Evolutionary conservation across 192 early-diverging fungal species (phyloP).

Genomic region (Podila minutissima): DNA sequence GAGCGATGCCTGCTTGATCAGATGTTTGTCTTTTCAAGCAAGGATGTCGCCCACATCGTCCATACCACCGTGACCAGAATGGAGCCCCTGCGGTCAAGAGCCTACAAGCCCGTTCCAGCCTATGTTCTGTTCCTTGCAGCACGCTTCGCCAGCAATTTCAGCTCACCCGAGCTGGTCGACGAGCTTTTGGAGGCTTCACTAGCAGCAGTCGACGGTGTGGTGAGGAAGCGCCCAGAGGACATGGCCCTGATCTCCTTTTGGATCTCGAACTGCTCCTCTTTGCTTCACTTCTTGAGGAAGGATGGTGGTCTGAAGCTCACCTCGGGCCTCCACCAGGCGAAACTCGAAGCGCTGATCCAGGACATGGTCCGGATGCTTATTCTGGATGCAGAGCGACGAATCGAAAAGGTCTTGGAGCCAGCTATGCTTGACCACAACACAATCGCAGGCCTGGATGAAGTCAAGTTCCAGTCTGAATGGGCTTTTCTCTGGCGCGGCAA

Average conservation of each 20-base stretch:
- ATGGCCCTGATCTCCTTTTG: conserved; percentile 76
- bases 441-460: conserved; percentile 70
- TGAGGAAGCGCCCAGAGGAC: conserved; percentile 60
- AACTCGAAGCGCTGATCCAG: conserved; percentile 79
- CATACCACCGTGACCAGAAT: conserved; percentile 72
- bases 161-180: conserved; percentile 76
- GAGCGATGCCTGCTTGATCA: conserved; percentile 83
- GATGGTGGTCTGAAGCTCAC: conserved; percentile 77
- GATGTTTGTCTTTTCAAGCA: conserved; percentile 92
- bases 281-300: conserved; percentile 87
- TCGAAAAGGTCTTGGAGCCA: conserved; percentile 71
- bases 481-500: conserved; percentile 48
- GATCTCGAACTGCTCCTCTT: conserved; percentile 83
- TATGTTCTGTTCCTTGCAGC: conserved; percentile 90
- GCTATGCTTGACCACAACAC: conserved; percentile 76
- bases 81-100: conserved; percentile 61
- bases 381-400: conserved; percentile 66
- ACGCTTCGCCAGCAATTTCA: conserved; percentile 86
- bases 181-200: conserved; percentile 69
- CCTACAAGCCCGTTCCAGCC: conserved; percentile 77
- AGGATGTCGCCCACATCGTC: conserved; percentile 76
- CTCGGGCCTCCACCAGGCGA: conserved; percentile 73
- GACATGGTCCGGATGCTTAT: conserved; percentile 72
- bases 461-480: conserved; percentile 67
- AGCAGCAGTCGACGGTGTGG: conserved; percentile 60